Percentiles rank a stretch among this genome's conserved stretches.
phyloP scores from a whole-genome alignment of 257 asterid species.

The Solanum medicagineum region DNA sequence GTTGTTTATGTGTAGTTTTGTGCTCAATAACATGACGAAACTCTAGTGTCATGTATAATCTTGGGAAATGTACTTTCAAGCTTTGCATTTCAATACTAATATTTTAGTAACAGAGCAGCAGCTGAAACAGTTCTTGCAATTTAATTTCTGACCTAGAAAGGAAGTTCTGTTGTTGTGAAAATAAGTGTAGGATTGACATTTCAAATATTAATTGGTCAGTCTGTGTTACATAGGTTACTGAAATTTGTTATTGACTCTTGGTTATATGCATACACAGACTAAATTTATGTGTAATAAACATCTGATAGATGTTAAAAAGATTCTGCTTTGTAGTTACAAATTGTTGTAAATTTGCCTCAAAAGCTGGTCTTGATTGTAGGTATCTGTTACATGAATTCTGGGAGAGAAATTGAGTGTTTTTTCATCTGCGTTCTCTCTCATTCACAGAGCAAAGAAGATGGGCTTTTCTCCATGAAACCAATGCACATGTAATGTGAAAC shows the following conservation, averaged over 20 bases:
- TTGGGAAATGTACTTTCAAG: not conserved
- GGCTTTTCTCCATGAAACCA: not conserved
- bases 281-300: not conserved
- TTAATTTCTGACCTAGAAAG: not conserved
- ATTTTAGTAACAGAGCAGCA: not conserved
- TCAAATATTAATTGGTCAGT: not conserved
- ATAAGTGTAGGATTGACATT: not conserved
- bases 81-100: not conserved
- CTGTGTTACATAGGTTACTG: too few species aligned
- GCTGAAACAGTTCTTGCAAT: not conserved
- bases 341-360: not conserved
- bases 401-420: not conserved
- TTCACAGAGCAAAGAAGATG: not conserved
- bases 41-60: not conserved
- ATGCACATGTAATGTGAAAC: not conserved
- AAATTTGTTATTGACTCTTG: not conserved
- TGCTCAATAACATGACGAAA: not conserved
- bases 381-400: not conserved
- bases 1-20: not conserved
- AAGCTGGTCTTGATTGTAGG: not conserved
- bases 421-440: not conserved
- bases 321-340: not conserved
- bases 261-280: not conserved
- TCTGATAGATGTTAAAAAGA: not conserved
- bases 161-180: not conserved